Conservation (phyloP, 2,329 filamentous ascomycete genomes). For the Talaromyces sp. region DNA sequence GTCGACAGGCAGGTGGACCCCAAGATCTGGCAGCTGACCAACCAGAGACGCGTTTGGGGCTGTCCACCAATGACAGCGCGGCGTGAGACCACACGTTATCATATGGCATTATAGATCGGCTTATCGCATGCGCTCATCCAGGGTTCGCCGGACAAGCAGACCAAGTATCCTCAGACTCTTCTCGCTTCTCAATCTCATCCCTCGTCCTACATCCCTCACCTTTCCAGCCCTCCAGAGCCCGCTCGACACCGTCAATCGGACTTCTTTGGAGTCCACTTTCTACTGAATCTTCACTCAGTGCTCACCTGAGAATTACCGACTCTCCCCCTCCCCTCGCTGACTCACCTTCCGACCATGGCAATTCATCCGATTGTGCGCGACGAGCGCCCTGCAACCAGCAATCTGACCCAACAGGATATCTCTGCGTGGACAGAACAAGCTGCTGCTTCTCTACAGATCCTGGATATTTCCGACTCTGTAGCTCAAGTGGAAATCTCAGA, state of each 20-base stretch:
- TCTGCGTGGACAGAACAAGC: conserved; percentile 62
- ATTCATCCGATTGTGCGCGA: conserved; percentile 39
- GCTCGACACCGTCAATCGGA: background rate
- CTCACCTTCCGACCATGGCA: conserved; percentile 33
- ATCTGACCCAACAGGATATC: conserved; percentile 50
- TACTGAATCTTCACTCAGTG: background rate
- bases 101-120: background rate
- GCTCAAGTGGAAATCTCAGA: conserved; percentile 43
- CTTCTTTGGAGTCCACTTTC: background rate
- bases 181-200: background rate
- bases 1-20: background rate
- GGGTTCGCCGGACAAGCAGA: background rate
- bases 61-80: conserved; percentile 4
- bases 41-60: background rate
- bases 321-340: background rate
- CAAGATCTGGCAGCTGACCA: background rate
- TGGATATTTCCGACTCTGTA: conserved; percentile 29
- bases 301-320: background rate
- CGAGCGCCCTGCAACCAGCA: conserved; percentile 24
- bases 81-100: conserved; percentile 8
- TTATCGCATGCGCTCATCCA: conserved; percentile 12
- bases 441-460: conserved; percentile 34
- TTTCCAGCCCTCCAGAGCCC: background rate
- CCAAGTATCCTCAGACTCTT: background rate
- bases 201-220: background rate